Evolutionary conservation across 305 asterid species (phyloP), one percentile per base, ranked within the genome.

Genomic region (Fraxinus sp.): DNA sequence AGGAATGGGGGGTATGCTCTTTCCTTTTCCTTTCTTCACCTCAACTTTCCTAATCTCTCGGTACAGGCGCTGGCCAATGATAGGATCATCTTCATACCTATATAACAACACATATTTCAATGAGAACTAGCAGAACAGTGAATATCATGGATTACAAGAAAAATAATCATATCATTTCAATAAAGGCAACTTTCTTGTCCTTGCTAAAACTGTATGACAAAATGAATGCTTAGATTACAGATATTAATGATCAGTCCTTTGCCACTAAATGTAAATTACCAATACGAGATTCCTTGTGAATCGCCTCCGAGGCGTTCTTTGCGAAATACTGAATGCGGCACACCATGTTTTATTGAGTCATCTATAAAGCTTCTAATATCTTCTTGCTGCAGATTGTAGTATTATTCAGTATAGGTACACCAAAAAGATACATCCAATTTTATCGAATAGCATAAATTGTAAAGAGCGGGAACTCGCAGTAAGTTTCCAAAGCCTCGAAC

Each of bases 21-120:
- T 92, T 80, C 99, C 99, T 89, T 92, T 97, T 46, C 94, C 96
- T 87, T 90, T 96, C 88, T 91, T 95, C 91, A 90, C 97, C 90
- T 97, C 98, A 43, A 92, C 91, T 86, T 90, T 93, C 83, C 96
- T 92, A 76, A 90, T 91, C 89, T 95, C 99, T 43, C 99, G 89
- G 91, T 97, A 93, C 33, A 97, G 87, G 77, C 98, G 94, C 85
- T 97, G 98, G 41, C 99, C 99, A 79, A 97, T 76, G 75, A 89
- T 43, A 26, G 97, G 93, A 87, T 97, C 99, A 78, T 93, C 95
- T 89, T 97, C 99, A 83, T 90, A 97, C 99, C 99, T 96, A 84
- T 77, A 68, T 43, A 79, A 85, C 41, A 73, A 68, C 49, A 81
- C 76, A 57, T 9, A 72, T 33, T 62, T 82, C 72, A 24, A 30